These are phyloP conservation scores for Diaporthe humulicola DNA, from an alignment of 2,329 filamentous ascomycete species.

Conservation along the genomic window DNA sequence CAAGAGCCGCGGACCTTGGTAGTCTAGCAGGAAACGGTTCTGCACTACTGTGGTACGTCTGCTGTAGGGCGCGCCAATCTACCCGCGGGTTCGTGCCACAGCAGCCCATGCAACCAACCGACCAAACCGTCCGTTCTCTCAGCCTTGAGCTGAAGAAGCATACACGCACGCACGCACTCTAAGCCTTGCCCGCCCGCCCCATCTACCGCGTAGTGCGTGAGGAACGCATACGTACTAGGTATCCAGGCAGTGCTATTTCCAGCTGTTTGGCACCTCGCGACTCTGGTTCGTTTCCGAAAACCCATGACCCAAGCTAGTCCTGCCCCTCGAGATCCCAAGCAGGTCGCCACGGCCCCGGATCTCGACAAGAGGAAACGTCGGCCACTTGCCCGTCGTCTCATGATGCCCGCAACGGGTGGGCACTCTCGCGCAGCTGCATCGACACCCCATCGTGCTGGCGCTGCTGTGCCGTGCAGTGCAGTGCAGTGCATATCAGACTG, in stretches of 20 bases:
- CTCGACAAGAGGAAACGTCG: slow-evolving; percentile 5
- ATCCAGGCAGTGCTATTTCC: slow-evolving; percentile 27
- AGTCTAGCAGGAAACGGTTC: slow-evolving; percentile 8
- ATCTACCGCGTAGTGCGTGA: not conserved
- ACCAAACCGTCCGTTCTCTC: slow-evolving; percentile 4
- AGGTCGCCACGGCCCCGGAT: not conserved
- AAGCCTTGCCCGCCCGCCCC: not conserved
- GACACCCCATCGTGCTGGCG: not conserved
- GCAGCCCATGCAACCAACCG: slow-evolving; percentile 2
- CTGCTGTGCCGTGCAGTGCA: not conserved
- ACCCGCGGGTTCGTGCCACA: slow-evolving; percentile 30
- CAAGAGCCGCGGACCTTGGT: slow-evolving; percentile 30
- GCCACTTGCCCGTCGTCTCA: slow-evolving; percentile 22
- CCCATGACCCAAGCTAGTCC: not conserved
- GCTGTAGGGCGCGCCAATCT: slow-evolving; percentile 9
- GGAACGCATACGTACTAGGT: not conserved
- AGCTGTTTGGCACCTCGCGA: not conserved
- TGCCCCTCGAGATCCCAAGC: not conserved
- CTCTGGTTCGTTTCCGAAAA: slow-evolving; percentile 16
- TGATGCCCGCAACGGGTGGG: not conserved
- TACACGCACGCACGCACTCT: not conserved
- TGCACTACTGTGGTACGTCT: too few relatives aligned
- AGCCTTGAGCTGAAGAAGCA: not conserved
- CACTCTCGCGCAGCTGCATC: not conserved
- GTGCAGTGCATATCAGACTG: slow-evolving; percentile 20